These are phyloP conservation scores for Biscogniauxia mediterranea DNA, from an alignment of 2,329 filamentous ascomycete genomes.

Conservation along the genomic window DNA sequence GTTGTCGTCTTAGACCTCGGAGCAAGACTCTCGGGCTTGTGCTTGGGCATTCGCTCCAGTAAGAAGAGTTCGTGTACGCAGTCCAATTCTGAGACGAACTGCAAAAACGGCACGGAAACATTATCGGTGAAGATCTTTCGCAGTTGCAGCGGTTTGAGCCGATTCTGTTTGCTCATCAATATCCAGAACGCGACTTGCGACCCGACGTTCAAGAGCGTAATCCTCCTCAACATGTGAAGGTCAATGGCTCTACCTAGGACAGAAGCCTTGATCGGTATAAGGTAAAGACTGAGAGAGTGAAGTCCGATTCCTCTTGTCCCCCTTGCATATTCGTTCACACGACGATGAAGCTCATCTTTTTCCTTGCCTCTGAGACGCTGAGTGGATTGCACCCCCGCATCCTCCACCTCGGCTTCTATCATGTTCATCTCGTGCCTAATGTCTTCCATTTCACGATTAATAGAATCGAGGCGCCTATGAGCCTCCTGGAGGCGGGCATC, in stretches of 20 bases:
- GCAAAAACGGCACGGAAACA: slow-evolving; percentile 54
- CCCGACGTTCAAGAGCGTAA: slow-evolving; percentile 64
- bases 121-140: slow-evolving; percentile 63
- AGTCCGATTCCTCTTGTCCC: slow-evolving; percentile 58
- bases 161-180: slow-evolving; percentile 54
- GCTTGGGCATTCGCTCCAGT: slow-evolving; percentile 51
- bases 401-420: slow-evolving; percentile 38
- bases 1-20: slow-evolving; percentile 50
- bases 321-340: slow-evolving; percentile 53
- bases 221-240: slow-evolving; percentile 50
- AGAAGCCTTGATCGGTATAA: slow-evolving; percentile 59
- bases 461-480: slow-evolving; percentile 30
- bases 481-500: slow-evolving; percentile 23
- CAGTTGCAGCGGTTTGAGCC: slow-evolving; percentile 48
- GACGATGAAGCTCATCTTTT: slow-evolving; percentile 22
- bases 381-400: slow-evolving; percentile 25
- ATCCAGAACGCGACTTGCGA: slow-evolving; percentile 60
- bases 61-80: slow-evolving; percentile 59
- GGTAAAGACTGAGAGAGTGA: slow-evolving; percentile 52
- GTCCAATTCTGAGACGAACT: slow-evolving; percentile 51
- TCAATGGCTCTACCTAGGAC: slow-evolving; percentile 57
- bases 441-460: slow-evolving; percentile 33
- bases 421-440: slow-evolving; percentile 36
- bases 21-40: slow-evolving; percentile 53
- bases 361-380: slow-evolving; percentile 7